Base-by-base conservation (phyloP, 768 basidiomycete genomes). In the Russula dissimulans region DNA sequence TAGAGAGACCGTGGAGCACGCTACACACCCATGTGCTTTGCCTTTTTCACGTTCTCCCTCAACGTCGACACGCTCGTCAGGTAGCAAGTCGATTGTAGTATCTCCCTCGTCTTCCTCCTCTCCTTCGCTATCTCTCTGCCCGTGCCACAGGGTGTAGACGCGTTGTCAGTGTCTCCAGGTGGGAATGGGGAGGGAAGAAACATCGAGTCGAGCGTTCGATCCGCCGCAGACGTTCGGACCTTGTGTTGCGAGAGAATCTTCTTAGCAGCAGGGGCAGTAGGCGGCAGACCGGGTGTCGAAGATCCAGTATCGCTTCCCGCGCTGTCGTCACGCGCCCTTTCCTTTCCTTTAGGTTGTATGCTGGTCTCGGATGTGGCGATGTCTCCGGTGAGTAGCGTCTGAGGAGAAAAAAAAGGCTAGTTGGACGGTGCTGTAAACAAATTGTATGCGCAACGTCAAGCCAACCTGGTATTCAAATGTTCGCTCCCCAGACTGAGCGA, bases 141-240 rank as follows among this genome's bases (percentile, higher is more conserved):
- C 12, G 43, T 65, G 67, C 44, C 43, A 15, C 38, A 34, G 48
- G 47, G 53, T 12, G 47, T 45, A 34, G 18, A 11, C 22, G 31
- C 5, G 32, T 43, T 38, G 1, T 53, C 56, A 31, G 26, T 55
- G 60, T 29, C 65, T 69, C 59, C 53, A 53, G 66, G 47, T 67
- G 74, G 80, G 6, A 78, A 75, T 3, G 84, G 80, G 62, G 85
- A 82, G 26, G 73, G 67, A 10, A 89, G 86, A 62, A 97, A 89
- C 91, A 97, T 97, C 0, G 93, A 93, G 68, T 98, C 95, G 15
- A 99, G 79, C 0, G 95, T 98, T 39, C 95, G 83, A 59, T 95
- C 90, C 46, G 86, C 77, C 9, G 86, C 74, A 10, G 93, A 95
- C 3, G 91, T 94, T 57, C 95, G 84, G 54, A 97, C 89, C 79